Percentiles rank a stretch among this genome's conserved stretches.
phyloP scores from a whole-genome alignment of 768 basidiomycete genomes.

The Suillus brevipes region DNA sequence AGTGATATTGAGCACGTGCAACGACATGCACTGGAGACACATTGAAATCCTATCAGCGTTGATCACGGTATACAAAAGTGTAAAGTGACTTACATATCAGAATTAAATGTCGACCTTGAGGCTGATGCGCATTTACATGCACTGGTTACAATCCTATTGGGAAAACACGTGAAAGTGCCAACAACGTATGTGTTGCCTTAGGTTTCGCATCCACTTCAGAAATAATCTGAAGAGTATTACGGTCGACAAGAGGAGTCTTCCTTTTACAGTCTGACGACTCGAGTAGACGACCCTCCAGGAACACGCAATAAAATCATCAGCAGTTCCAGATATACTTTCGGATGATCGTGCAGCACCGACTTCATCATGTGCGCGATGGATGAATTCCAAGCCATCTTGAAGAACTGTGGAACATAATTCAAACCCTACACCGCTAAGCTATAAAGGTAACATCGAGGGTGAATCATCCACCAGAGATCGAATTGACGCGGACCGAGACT shows the following conservation, averaged over 20 bases:
- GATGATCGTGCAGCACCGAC: neutral
- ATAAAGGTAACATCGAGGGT: neutral
- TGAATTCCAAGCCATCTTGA: neutral
- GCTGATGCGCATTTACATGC: neutral
- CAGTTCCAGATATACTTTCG: neutral
- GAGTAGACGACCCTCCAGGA: neutral
- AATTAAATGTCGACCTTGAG: neutral
- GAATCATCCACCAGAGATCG: neutral
- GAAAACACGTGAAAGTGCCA: neutral
- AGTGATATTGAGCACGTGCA: neutral
- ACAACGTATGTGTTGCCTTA: too few relatives aligned
- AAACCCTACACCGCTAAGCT: neutral
- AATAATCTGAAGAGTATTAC: neutral
- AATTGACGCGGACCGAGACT: neutral
- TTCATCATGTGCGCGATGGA: neutral
- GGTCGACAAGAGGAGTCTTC: neutral
- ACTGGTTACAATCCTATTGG: neutral
- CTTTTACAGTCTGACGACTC: neutral
- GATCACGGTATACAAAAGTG: too few relatives aligned
- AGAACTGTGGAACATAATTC: neutral
- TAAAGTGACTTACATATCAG: neutral
- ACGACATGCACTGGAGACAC: too few relatives aligned
- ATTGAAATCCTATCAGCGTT: too few relatives aligned
- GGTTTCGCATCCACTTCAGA: neutral
- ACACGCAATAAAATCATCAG: neutral